A percentile compares a stretch with the other conserved stretches of the same genome.
Evolutionary conservation across 441 rosid genomes (phyloP).

Genomic region (Kokia cookei): DNA sequence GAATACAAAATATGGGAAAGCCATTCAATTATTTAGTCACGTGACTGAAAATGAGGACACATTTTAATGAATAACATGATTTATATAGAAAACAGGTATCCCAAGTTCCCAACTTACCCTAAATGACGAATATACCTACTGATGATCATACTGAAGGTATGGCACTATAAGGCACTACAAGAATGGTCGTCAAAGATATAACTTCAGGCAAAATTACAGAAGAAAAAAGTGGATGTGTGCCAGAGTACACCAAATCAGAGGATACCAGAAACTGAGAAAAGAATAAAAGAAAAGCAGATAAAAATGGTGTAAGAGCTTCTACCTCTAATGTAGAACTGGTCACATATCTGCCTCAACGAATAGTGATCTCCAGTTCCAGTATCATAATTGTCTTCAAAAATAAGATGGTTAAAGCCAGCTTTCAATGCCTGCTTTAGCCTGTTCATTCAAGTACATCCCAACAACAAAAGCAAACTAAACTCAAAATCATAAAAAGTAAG

Average conservation of each 20-base stretch:
- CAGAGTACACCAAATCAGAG: background rate
- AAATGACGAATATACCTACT: background rate
- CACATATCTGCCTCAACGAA: constrained; percentile 94
- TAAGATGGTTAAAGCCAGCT: constrained; percentile 81
- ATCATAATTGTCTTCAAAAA: constrained; percentile 97
- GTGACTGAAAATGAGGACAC: background rate
- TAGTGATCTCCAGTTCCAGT: constrained; percentile 99
- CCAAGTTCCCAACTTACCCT: background rate
- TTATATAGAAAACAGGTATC: background rate
- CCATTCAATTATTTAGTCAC: background rate
- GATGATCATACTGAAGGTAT: background rate
- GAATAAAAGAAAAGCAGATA: background rate
- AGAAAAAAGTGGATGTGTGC: background rate
- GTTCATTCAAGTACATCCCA: constrained; percentile 18
- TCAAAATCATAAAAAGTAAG: background rate
- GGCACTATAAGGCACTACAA: background rate
- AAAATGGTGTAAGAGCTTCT: background rate
- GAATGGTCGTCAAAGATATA: background rate
- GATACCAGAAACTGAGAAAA: background rate
- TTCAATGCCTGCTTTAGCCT: constrained; percentile 83
- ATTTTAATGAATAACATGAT: background rate
- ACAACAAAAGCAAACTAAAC: background rate
- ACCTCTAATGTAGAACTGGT: constrained; percentile 89
- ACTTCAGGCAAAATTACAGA: background rate
- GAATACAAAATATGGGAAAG: background rate